Base-by-base conservation (phyloP, 768 basidiomycete species). In the Tephrocybe sp. region DNA sequence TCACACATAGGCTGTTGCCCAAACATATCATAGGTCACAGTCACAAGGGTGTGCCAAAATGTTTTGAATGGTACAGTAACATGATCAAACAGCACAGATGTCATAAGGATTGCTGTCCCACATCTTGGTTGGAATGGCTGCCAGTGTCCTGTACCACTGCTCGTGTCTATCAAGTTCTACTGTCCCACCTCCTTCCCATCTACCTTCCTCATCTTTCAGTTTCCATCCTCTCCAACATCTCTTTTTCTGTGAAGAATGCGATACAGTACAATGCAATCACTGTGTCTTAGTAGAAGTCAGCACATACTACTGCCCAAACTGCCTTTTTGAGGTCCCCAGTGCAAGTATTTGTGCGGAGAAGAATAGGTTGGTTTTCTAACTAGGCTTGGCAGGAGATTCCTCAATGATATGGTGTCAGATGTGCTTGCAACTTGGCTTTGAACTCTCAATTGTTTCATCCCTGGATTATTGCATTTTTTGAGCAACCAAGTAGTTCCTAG, bases 221-320 rank as follows among this genome's bases (percentile, higher is more conserved):
- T 92, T 94, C 64, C 91, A 95, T 60, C 79, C 87, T 5, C 78
- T 98, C 2, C 81, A 91, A 60, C 80, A 79, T 23, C 82, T 99
- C 8, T 97, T 92, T 69, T 98, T 98, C 67, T 99, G 97, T 68
- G 95, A 98, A 68, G 96, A 98, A 79, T 99, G 97, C 68, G 96
- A 98, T 68, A 87, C 90, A 1, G 81, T 99, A 39, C 77, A 94
- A 50, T 99, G 97, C 64, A 90, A 97, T 65, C 80, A 85, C 57
- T 99, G 97, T 60, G 92, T 96, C 2, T 79, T 85, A 7, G 75
- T 92, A 39, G 97, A 99, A 80, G 89, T 98, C 65, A 90, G 92
- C 65, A 92, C 91, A 38, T 99, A 98, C 67, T 98, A 92, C 68
- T 99, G 97, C 65, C 97, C 97, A 30, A 95, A 96, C 66, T 99